Percentiles rank a stretch among this genome's conserved stretches.
phyloP scores from a whole-genome alignment of 164 flowering plant species.

The Taxillus chinensis region DNA sequence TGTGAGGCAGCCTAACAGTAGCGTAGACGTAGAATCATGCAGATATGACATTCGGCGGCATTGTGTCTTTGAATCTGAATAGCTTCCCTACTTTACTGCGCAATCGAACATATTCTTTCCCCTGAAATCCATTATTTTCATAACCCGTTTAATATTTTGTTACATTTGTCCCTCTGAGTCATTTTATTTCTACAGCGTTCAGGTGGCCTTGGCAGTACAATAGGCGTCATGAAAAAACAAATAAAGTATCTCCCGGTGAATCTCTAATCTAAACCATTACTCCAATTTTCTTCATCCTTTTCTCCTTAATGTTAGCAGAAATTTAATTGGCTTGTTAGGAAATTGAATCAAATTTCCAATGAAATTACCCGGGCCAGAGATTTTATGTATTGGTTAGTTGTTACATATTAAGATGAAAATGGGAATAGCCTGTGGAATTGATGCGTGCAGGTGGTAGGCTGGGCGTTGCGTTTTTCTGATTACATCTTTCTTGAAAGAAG shows the following conservation, averaged over 20 bases:
- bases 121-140: no score
- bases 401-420: no score
- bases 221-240: neutral
- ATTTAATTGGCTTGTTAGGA: neutral
- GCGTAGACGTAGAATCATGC: no score
- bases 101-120: no score
- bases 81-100: no score
- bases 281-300: neutral
- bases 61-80: no score
- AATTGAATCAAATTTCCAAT: neutral
- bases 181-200: neutral
- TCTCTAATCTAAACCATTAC: neutral
- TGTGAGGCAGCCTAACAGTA: no score
- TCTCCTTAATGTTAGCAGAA: neutral
- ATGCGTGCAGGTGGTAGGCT: slow-evolving; percentile 1
- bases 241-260: neutral
- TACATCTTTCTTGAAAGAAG: slow-evolving; percentile 1
- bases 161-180: no score
- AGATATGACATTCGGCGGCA: no score
- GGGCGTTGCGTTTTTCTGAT: slow-evolving; percentile 1
- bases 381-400: neutral
- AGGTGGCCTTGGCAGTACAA: neutral
- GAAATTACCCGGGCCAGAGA: neutral
- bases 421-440: neutral
- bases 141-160: no score